phyloP scores from a whole-genome alignment of 768 basidiomycete genomes.

The Suillus clintonianus region DNA sequence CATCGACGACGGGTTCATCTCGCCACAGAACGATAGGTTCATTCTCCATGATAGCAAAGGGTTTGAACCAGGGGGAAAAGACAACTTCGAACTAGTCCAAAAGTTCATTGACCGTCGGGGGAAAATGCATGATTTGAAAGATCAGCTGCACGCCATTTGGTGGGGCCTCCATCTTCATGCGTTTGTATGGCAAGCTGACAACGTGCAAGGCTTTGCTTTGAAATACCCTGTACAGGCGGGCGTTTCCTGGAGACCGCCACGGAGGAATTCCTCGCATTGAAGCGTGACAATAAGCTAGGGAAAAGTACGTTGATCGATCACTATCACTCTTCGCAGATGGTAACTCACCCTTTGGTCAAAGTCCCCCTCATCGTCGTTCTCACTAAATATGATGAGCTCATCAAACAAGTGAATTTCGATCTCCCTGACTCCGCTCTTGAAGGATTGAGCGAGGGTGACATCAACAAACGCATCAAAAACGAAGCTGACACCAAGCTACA shows the following conservation, averaged over 20 bases:
- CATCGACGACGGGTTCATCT: neutral
- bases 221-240: neutral
- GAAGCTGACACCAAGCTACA: too few species aligned
- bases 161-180: neutral
- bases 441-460: too few species aligned
- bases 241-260: conserved; percentile 5
- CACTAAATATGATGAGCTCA: conserved; percentile 3
- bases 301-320: neutral
- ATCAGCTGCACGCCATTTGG: neutral
- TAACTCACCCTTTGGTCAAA: neutral
- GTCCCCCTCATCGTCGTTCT: conserved; percentile 6
- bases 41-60: neutral
- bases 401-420: neutral
- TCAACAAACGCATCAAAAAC: too few species aligned
- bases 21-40: neutral
- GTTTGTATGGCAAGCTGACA: neutral
- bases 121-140: neutral
- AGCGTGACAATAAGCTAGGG: neutral
- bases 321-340: neutral
- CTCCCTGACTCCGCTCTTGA: too few species aligned
- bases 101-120: neutral
- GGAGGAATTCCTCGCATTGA: neutral
- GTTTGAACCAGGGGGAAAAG: neutral
- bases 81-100: neutral
- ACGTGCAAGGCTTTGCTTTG: conserved; percentile 3